A percentile compares a stretch with the other conserved stretches of the same genome.
phyloP scores from a whole-genome alignment of 106 monocot genomes.

The Cymbidium sinense region DNA sequence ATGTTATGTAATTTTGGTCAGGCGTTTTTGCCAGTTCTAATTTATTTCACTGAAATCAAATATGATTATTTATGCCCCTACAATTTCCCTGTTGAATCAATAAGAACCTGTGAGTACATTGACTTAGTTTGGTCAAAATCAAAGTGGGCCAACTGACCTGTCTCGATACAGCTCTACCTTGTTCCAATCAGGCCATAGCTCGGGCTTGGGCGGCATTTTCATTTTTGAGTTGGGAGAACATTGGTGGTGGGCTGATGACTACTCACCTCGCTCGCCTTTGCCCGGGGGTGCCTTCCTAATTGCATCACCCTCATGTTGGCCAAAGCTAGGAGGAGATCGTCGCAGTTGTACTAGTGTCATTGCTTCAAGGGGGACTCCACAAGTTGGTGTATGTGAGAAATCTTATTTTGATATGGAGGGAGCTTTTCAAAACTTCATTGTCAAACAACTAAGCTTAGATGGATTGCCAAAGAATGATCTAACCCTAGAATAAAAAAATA shows the following conservation, averaged over 20 bases:
- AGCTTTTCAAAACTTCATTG: too few relatives aligned
- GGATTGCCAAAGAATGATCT: too few relatives aligned
- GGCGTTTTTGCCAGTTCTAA: background rate
- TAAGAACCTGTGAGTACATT: background rate
- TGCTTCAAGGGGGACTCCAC: background rate
- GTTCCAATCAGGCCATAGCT: background rate
- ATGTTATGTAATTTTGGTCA: constrained; percentile 1
- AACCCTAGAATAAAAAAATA: too few relatives aligned
- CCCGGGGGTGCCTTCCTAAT: too few relatives aligned
- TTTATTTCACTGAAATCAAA: constrained; percentile 3
- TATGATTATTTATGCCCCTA: constrained; percentile 4
- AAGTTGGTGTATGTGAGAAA: too few relatives aligned
- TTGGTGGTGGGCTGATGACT: background rate
- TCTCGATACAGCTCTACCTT: background rate
- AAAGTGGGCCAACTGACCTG: too few relatives aligned
- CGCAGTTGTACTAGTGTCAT: background rate
- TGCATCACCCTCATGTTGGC: too few relatives aligned
- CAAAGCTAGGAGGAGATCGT: too few relatives aligned
- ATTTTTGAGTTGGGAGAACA: background rate
- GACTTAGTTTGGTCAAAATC: background rate
- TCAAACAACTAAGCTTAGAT: too few relatives aligned
- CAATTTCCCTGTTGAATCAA: background rate
- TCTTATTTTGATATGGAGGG: too few relatives aligned
- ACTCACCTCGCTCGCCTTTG: too few relatives aligned
- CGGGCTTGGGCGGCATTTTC: background rate